These are phyloP conservation scores for Epichloe baconii DNA, from an alignment of 2,329 filamentous ascomycete species.

Conservation along the genomic window DNA sequence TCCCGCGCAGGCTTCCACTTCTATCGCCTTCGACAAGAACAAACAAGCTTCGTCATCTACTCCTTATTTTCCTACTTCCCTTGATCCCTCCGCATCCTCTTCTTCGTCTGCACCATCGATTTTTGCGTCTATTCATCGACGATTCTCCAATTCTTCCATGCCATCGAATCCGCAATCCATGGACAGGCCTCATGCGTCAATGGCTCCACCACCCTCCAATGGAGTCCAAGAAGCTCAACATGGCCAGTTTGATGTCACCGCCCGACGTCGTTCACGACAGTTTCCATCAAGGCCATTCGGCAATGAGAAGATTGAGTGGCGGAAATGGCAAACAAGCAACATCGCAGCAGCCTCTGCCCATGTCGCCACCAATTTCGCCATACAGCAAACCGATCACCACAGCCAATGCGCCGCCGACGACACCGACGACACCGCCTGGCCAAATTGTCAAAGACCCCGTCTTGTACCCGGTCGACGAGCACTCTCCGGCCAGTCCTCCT, in stretches of 20 bases:
- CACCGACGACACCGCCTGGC: slow-evolving; percentile 16
- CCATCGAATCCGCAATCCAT: slow-evolving; percentile 12
- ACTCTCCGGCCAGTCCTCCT: slow-evolving; percentile 23
- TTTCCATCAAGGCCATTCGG: slow-evolving; percentile 26
- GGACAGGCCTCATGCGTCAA: slow-evolving; percentile 12
- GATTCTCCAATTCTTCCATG: slow-evolving; percentile 13
- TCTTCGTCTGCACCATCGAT: slow-evolving; percentile 6
- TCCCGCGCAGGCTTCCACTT: slow-evolving; percentile 19
- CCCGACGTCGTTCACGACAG: slow-evolving; percentile 43
- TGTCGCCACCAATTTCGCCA: slow-evolving; percentile 47
- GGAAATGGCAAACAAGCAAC: slow-evolving; percentile 15
- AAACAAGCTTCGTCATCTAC: slow-evolving; percentile 4
- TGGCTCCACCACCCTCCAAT: slow-evolving; percentile 18
- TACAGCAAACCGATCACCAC: slow-evolving; percentile 28
- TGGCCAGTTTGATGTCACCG: slow-evolving; percentile 48
- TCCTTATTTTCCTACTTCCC: slow-evolving; percentile 3
- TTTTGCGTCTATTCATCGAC: slow-evolving; percentile 7
- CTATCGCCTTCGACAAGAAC: slow-evolving; percentile 18
- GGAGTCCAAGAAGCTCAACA: slow-evolving; percentile 30
- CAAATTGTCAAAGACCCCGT: slow-evolving; percentile 39
- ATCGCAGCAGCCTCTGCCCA: slow-evolving; percentile 24
- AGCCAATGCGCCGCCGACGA: slow-evolving; percentile 15
- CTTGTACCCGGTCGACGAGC: slow-evolving; percentile 38
- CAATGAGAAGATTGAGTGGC: slow-evolving; percentile 1
- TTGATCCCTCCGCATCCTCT: slow-evolving; percentile 6